Base-by-base conservation (phyloP, 2,329 filamentous ascomycete species). In the Clathrospora elynae region DNA sequence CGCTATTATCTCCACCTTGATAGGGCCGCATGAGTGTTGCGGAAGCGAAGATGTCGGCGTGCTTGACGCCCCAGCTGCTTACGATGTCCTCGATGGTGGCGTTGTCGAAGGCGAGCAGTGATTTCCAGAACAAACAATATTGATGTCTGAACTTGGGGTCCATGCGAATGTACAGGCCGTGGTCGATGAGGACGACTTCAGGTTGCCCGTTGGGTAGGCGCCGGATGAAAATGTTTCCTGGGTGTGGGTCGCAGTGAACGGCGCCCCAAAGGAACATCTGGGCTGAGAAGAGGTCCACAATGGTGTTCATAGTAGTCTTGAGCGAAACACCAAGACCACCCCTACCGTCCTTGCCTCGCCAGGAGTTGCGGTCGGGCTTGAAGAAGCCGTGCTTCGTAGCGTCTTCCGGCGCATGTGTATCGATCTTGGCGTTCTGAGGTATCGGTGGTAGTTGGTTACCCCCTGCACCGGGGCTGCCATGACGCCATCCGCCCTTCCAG, bases 241-340 rank as follows among this genome's bases (percentile, higher is more conserved):
- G 93, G 65, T 99, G 93, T 7, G 93, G 93, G 68, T 99, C 93
- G 73, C 92, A 96, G 74, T 99, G 92, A 0, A 97, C 88, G 29
- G 88, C 81, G 9, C 93, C 93, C 88, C 90, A 97, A 53, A 95
- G 86, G 76, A 96, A 99, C 80, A 97, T 97, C 66, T 97, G 92
- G 2, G 90, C 91, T n/a, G 86, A 88, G 75, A 97, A 99, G 22
- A 97, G 80, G 67, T 96, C 92, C 35, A 96, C 83, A 84, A 97
- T 96, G 20, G 90, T 96, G 5, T 86, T 87, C 93, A 97, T 97
- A 46, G 96, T 90, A 46, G 92, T 86, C 62, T 87, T 88, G 19
- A 90, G 77, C 6, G 83, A 84, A 3, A 99, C 75, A 0, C 93
- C 93, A 0, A 97, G 81, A 0, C 93, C 93, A 35, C 91, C 92